A percentile compares a stretch with the other conserved stretches of the same genome.
Evolutionary conservation across 129 eudicot species (phyloP).

Genomic region (Deinandra increscens): DNA sequence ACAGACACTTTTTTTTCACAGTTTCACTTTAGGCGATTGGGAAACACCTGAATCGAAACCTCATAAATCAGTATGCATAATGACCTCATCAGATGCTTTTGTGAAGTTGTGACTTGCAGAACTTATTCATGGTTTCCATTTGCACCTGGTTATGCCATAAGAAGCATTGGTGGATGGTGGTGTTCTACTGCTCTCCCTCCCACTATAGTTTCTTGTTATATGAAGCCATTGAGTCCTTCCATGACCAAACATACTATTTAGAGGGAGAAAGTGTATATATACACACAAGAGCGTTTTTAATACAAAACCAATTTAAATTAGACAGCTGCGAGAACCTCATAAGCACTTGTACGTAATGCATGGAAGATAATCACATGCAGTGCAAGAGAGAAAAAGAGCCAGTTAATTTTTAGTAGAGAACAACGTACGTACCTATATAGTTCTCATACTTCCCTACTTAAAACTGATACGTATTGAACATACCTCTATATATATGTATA

Average conservation of each 20-base stretch:
- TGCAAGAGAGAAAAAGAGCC: neutral
- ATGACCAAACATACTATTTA: slow-evolving; percentile 6
- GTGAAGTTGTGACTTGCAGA: slow-evolving; percentile 29
- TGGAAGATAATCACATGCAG: neutral
- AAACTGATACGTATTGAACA: too few relatives aligned
- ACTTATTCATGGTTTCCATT: slow-evolving; percentile 18
- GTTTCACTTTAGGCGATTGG: slow-evolving; percentile 14
- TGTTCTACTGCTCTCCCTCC: neutral
- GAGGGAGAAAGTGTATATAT: neutral
- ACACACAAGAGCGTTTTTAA: neutral
- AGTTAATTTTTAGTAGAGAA: neutral
- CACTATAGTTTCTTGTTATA: neutral
- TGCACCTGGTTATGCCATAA: slow-evolving; percentile 9
- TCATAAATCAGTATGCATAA: neutral
- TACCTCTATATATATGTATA: too few relatives aligned
- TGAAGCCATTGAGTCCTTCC: slow-evolving; percentile 18
- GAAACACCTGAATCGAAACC: slow-evolving; percentile 1
- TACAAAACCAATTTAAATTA: neutral
- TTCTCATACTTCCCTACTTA: neutral
- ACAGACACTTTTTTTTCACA: slow-evolving; percentile 18
- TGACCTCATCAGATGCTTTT: slow-evolving; percentile 11
- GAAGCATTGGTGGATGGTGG: slow-evolving; percentile 6
- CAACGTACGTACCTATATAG: neutral
- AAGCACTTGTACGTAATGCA: neutral
- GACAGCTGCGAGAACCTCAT: neutral